phyloP scores from a whole-genome alignment of 1,139 yeast species.

The Kurtzmaniella quercitrusa region DNA sequence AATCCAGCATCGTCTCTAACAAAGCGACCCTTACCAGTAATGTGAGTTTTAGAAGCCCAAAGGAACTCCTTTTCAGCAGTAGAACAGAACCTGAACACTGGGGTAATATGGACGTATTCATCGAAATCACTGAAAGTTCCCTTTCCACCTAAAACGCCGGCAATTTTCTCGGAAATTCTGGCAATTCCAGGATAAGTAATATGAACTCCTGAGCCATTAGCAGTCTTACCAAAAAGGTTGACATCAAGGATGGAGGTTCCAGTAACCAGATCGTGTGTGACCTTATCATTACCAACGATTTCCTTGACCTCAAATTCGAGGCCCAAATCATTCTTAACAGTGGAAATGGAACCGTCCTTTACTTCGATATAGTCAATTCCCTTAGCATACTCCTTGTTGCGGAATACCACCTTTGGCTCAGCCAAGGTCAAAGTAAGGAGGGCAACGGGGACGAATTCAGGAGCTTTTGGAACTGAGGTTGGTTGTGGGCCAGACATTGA shows the following conservation, averaged over 20 bases:
- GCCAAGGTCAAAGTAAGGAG: conserved; percentile 23
- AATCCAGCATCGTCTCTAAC: conserved; percentile 40
- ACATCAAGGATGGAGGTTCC: conserved; percentile 44
- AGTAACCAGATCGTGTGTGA: conserved; percentile 28
- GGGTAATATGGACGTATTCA: conserved; percentile 44
- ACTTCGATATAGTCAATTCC: conserved; percentile 21
- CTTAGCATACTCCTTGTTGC: conserved; percentile 12
- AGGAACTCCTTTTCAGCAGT: conserved; percentile 35
- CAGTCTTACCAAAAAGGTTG: conserved; percentile 40
- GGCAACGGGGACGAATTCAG: conserved; percentile 29
- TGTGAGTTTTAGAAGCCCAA: conserved; percentile 44
- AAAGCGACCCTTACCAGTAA: conserved; percentile 54
- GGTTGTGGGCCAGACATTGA: conserved; percentile 10
- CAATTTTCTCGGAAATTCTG: conserved; percentile 28
- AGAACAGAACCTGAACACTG: conserved; percentile 37
- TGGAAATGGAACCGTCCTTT: conserved; percentile 23
- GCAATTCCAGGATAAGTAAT: conserved; percentile 46
- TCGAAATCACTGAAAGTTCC: conserved; percentile 29
- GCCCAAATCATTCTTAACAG: conserved; percentile 27
- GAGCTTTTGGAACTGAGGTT: conserved; percentile 14
- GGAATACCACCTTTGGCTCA: conserved; percentile 16
- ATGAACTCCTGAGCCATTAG: conserved; percentile 35
- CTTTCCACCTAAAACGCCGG: conserved; percentile 29
- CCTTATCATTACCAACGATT: conserved; percentile 44
- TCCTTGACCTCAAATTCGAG: conserved; percentile 23